These are phyloP conservation scores for Diaporthe destruens DNA, from an alignment of 2,329 filamentous ascomycete species.

Conservation along the genomic window DNA sequence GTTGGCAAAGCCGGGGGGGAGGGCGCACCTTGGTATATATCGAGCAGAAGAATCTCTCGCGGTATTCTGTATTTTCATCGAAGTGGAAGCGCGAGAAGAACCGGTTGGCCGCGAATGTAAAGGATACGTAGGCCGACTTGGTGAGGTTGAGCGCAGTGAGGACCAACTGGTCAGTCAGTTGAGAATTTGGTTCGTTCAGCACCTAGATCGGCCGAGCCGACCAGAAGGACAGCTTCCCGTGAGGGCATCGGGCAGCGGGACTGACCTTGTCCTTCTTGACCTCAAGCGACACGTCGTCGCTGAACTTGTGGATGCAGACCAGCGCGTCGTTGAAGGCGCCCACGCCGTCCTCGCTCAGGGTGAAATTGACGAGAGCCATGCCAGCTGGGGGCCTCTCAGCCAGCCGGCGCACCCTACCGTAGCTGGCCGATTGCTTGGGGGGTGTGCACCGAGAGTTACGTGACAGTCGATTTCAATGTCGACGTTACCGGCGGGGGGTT, in stretches of 20 bases:
- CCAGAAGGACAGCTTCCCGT: slow-evolving; percentile 43
- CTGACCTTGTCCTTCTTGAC: slow-evolving; percentile 75
- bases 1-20: not conserved
- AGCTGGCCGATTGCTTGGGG: not conserved
- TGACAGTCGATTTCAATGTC: not conserved
- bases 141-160: slow-evolving; percentile 84
- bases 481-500: not conserved
- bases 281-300: slow-evolving; percentile 82
- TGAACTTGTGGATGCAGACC: slow-evolving; percentile 82
- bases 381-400: not conserved
- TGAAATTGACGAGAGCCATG: slow-evolving; percentile 77
- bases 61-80: slow-evolving; percentile 63
- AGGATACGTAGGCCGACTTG: slow-evolving; percentile 82
- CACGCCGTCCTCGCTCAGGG: slow-evolving; percentile 79
- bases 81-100: slow-evolving; percentile 83
- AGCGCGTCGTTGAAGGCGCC: slow-evolving; percentile 79
- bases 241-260: not conserved
- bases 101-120: slow-evolving; percentile 73
- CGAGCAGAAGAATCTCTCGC: slow-evolving; percentile 78
- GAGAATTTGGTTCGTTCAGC: slow-evolving; percentile 8
- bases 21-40: slow-evolving; percentile 75
- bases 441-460: not conserved
- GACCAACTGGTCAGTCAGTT: slow-evolving; percentile 65
- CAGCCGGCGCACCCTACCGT: not conserved
- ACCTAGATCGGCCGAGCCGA: not conserved